A percentile compares a stretch with the other conserved stretches of the same genome.
phyloP scores from a whole-genome alignment of 495 filamentous ascomycete genomes.

The Articulospora tetracladia region DNA sequence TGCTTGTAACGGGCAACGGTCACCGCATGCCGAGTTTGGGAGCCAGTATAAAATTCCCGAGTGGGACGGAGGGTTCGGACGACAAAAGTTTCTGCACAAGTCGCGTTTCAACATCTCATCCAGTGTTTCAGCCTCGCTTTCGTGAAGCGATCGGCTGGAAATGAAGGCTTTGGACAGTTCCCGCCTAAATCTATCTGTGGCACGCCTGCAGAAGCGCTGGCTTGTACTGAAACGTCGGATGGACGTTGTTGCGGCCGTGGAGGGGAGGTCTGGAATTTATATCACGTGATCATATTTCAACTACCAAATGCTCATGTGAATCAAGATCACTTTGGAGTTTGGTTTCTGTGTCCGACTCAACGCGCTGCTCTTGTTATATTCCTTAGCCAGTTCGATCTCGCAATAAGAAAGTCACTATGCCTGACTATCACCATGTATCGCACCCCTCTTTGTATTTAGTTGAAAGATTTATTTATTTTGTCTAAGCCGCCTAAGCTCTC shows the following conservation, averaged over 20 bases:
- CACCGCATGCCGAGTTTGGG: not conserved
- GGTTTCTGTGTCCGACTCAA: too few species aligned
- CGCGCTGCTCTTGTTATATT: too few species aligned
- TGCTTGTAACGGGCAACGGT: too few species aligned
- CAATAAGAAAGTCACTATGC: too few species aligned
- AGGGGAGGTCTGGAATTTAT: too few species aligned
- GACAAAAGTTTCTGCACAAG: not conserved
- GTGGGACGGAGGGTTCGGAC: not conserved
- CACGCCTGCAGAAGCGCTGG: not conserved
- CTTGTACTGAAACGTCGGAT: not conserved
- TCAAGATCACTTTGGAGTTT: too few species aligned
- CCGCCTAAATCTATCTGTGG: not conserved
- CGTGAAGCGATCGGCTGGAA: not conserved
- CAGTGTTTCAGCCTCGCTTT: not conserved
- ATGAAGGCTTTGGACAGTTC: not conserved
- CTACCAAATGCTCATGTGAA: too few species aligned
- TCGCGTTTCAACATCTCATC: not conserved
- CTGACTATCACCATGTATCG: too few species aligned
- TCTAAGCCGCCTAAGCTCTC: not conserved
- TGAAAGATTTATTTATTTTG: not conserved
- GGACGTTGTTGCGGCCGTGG: too few species aligned
- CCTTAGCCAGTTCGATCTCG: too few species aligned
- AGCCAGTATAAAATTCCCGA: not conserved
- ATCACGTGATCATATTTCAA: too few species aligned
- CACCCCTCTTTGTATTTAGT: not conserved